Conservation (phyloP, 2,329 filamentous ascomycete species). For the Fusarium sp. region DNA sequence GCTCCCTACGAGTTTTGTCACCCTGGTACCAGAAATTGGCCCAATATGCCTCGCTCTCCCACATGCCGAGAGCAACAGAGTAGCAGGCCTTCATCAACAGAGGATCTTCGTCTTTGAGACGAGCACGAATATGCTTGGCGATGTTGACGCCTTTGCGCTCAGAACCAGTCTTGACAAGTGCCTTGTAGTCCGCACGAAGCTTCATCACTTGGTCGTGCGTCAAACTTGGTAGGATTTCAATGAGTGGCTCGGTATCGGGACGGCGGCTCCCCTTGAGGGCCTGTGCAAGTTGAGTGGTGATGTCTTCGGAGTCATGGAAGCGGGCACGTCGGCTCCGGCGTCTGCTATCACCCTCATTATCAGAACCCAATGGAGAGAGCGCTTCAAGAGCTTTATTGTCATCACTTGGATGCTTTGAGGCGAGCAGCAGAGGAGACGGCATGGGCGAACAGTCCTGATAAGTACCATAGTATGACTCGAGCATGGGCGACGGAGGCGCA, state of each 20-base stretch:
- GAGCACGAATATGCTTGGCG: constrained; percentile 82
- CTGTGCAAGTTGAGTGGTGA: constrained; percentile 78
- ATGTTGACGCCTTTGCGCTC: constrained; percentile 83
- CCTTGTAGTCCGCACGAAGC: constrained; percentile 90
- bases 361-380: constrained; percentile 63
- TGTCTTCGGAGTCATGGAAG: constrained; percentile 86
- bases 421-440: constrained; percentile 79
- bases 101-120: constrained; percentile 76
- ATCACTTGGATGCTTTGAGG: constrained; percentile 58
- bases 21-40: constrained; percentile 98
- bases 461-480: constrained; percentile 92
- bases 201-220: constrained; percentile 89
- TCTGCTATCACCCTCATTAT: constrained; percentile 54
- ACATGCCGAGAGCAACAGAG: constrained; percentile 85
- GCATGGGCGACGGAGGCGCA: constrained; percentile 81
- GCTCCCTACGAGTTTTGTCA: constrained; percentile 82
- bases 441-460: constrained; percentile 96
- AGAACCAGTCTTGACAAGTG: constrained; percentile 79
- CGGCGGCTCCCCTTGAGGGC: constrained; percentile 74
- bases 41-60: constrained; percentile 97
- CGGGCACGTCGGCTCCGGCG: constrained; percentile 67
- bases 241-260: constrained; percentile 75
- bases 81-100: constrained; percentile 92
- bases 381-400: constrained; percentile 60
- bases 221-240: constrained; percentile 84